Evolutionary conservation across 2,329 filamentous ascomycete species (phyloP).

Genomic region (Apiospora phragmitis): DNA sequence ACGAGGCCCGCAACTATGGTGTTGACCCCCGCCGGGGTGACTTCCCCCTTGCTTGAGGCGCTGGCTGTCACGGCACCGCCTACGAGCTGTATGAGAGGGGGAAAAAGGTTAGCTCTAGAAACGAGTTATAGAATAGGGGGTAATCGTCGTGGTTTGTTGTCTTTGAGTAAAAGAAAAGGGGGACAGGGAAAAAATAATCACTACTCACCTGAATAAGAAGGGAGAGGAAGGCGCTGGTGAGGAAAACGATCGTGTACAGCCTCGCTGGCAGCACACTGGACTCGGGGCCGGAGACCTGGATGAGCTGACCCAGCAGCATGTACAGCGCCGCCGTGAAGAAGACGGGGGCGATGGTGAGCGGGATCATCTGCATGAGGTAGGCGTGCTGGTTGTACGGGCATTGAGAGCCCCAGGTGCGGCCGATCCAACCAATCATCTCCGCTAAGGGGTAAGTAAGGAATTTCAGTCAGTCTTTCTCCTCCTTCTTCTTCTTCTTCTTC

Average conservation of each 20-base stretch:
- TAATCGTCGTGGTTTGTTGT: background rate
- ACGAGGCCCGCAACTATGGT: slow-evolving; percentile 52
- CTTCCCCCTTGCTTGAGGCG: slow-evolving; percentile 27
- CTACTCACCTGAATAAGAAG: slow-evolving; percentile 41
- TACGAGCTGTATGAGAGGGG: slow-evolving; percentile 38
- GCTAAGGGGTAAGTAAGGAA: slow-evolving; percentile 18
- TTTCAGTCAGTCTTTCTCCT: background rate
- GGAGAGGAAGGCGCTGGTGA: slow-evolving; percentile 45
- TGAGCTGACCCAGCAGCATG: slow-evolving; percentile 48
- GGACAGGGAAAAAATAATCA: too few relatives aligned
- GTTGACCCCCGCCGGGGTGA: slow-evolving; percentile 44
- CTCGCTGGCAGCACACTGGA: slow-evolving; percentile 43
- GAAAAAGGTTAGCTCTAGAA: background rate
- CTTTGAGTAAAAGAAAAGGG: background rate
- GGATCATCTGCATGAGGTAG: slow-evolving; percentile 52
- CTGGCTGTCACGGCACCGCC: slow-evolving; percentile 47
- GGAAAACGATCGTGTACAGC: slow-evolving; percentile 49
- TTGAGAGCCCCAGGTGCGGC: slow-evolving; percentile 46
- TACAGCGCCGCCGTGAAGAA: slow-evolving; percentile 55
- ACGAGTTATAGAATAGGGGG: too few relatives aligned
- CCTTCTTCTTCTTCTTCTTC: too few relatives aligned
- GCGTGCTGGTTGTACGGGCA: slow-evolving; percentile 50
- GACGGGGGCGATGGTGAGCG: slow-evolving; percentile 43
- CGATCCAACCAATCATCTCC: slow-evolving; percentile 50
- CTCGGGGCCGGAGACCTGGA: slow-evolving; percentile 41